Base-by-base conservation (phyloP, 352 stramenopile species). In the Pythium brassicae region DNA sequence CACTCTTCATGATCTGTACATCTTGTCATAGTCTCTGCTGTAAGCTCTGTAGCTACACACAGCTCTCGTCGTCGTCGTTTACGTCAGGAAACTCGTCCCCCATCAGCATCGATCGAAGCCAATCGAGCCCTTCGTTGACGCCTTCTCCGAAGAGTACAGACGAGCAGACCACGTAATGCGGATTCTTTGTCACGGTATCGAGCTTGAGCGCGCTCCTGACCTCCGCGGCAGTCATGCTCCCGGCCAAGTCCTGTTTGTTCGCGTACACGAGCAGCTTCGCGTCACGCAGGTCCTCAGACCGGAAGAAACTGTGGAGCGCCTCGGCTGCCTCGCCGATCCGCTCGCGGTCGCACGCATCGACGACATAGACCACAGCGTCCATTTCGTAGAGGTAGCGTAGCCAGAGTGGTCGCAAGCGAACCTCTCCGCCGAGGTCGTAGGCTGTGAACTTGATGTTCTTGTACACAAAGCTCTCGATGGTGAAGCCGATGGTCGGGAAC, bases 291-390 rank as follows among this genome's bases (percentile, higher is more conserved):
- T 82, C 63, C 12, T 86, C 68, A 0, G 72, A 50, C 20, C 67
- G 50, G 22, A 88, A 74, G 34, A 86, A 63, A 3, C 66, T 26
- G n/a, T 71, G 52, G n/a, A 89, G 65, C 34, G 69, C 63, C 27
- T 78, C 68, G 10, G 65, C 64, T 14, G 78, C 81, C 29, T 79
- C 69, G 23, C 78, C 55, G 17, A 95, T 57, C 3, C 81, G 74
- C 17, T 82, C 60, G 3, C 52, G 34, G 48, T 94, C 80, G 14
- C 59, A 61, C 2, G 72, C 72, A 55, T 96, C 86, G 7, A 95
- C 72, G 27, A 95, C 83, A 59, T 91, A 97, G 50, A 96, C 87
- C n/a, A 96, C 53, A 40, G 68, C 88, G 44, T 94, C 69, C 7
- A 72, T 87, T 55, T 78, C 63, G 1, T 50, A 42, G 10, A 89